Conservation (phyloP, 2,329 filamentous ascomycete genomes). For the Aspergillus texensis region DNA sequence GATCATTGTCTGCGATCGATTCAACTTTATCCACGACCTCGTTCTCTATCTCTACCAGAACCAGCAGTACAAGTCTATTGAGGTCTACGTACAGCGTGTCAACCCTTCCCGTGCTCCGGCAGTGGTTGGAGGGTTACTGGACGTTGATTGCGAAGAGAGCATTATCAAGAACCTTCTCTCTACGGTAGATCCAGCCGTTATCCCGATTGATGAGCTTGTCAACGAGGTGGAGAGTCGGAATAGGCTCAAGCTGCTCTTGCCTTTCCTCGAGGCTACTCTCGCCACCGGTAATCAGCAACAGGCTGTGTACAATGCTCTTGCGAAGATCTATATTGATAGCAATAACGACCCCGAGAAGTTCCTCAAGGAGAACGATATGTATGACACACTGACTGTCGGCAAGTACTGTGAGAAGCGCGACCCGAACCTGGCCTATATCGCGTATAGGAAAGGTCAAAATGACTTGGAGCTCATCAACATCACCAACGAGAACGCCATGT, state of each 20-base stretch:
- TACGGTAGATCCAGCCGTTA: conserved; percentile 79
- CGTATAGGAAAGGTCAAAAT: conserved; percentile 95
- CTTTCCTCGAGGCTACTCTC: conserved; percentile 92
- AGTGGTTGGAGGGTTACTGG: conserved; percentile 88
- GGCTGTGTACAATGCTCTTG: conserved; percentile 93
- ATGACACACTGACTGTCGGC: conserved; percentile 87
- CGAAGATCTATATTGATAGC: conserved; percentile 98
- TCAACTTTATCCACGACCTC: conserved; percentile 97
- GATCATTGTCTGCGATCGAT: conserved; percentile 98
- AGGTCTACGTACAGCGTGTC: conserved; percentile 95
- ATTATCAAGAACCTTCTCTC: conserved; percentile 91
- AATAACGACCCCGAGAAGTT: conserved; percentile 99
- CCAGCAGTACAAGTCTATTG: conserved; percentile 98
- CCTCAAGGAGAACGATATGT: conserved; percentile 94
- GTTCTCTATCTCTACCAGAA: conserved; percentile 98
- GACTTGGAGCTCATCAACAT: conserved; percentile 96
- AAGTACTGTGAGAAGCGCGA: conserved; percentile 99
- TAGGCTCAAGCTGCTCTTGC: conserved; percentile 88
- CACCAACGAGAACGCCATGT: conserved; percentile 99
- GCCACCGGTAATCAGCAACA: conserved; percentile 91
- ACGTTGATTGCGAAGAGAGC: conserved; percentile 94
- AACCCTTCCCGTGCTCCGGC: conserved; percentile 89
- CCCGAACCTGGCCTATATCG: conserved; percentile 91
- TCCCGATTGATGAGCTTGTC: conserved; percentile 94
- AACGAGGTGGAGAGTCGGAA: conserved; percentile 94